A percentile compares a stretch with the other conserved stretches of the same genome.
These are phyloP conservation scores for Microsporum audouinii DNA, from an alignment of 2,329 filamentous ascomycete species.

Conservation along the genomic window DNA sequence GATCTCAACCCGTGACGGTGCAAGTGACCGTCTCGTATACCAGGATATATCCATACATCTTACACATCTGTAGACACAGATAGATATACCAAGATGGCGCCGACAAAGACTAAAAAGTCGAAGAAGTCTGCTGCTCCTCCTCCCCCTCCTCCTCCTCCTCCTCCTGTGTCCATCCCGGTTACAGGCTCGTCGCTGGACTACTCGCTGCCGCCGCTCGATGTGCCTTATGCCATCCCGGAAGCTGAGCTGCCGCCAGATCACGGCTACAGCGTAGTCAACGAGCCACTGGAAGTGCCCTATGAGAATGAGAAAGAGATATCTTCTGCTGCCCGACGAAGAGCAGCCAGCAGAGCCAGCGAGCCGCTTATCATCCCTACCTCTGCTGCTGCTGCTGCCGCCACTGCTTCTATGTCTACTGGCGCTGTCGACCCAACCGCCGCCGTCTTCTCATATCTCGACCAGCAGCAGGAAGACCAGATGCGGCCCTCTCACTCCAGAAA, in stretches of 20 bases:
- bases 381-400: background rate
- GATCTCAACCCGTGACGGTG: too few species aligned
- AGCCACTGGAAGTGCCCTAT: background rate
- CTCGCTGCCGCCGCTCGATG: background rate
- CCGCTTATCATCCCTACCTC: background rate
- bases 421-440: background rate
- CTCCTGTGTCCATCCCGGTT: background rate
- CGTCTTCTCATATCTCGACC: conserved; percentile 3
- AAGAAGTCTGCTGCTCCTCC: background rate
- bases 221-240: background rate
- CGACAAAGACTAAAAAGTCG: background rate
- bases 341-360: conserved; percentile 4
- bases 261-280: background rate
- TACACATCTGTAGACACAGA: background rate
- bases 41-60: background rate
- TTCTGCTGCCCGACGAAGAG: conserved; percentile 1
- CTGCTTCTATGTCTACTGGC: background rate
- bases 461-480: background rate
- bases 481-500: background rate
- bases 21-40: background rate
- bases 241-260: background rate
- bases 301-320: background rate
- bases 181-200: background rate
- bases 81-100: background rate
- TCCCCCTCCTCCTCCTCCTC: background rate